Evolutionary conservation across 208 protist species (phyloP), one percentile per base, ranked within the genome.

Genomic region (Leishmania major): DNA sequence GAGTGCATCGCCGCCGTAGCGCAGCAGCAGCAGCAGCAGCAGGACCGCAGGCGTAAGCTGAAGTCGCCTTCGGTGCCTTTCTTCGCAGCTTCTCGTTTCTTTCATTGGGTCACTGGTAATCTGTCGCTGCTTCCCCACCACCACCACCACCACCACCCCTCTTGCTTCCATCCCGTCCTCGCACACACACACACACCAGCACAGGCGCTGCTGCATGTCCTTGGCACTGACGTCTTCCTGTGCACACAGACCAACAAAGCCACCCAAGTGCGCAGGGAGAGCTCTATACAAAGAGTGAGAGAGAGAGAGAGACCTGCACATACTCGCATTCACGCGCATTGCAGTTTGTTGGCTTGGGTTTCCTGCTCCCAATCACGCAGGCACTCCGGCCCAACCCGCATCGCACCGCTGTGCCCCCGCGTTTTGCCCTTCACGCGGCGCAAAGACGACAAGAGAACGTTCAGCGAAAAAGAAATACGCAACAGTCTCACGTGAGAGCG

Each of bases 291-390:
- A 15, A 22, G 5, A 45, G 43, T 0, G 51, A 22, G 6, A 55
- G 2, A 4, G 40, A 43, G 40, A 43, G 40, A 19, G 6, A 55
- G 51, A 22, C 51, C 15, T 13, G 15, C 37, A 2, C 66, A 8
- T 43, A 79, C 60, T 53, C 75, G 67, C 47, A 73, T n/a, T 45
- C 77, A 73, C 62, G 57, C 13, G 62, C 77, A 55, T 17, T 35
- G 25, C 43, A 5, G 31, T 13, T 28, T 70, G 1, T 57, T 35
- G 22, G 28, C 28, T 7, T 15, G 59, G 35, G 59, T 64, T 67
- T 19, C 57, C 43, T 78, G 49, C 8, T 28, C 25, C 55, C 55
- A n/a, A n/a, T 59, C 55, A 59, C 28, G 25, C 22, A 59, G 19
- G 55, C 8, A 19, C 55, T 59, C 19, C 45, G 45, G 19, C 55